Conservation (phyloP, 1,139 yeast genomes). For the Blastobotrys buckinghamii region DNA sequence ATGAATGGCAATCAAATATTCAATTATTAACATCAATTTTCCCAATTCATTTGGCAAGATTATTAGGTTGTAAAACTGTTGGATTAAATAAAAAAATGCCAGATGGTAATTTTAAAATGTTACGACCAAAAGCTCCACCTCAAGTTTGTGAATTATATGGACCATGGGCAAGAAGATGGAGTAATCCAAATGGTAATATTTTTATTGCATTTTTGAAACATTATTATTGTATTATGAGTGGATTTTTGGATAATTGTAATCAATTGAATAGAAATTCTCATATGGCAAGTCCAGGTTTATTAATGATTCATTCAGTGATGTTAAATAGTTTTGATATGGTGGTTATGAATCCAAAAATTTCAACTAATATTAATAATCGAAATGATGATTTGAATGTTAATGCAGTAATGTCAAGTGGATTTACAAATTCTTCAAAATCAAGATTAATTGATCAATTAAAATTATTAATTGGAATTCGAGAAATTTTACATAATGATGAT, state of each 20-base stretch:
- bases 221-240: slow-evolving; percentile 38
- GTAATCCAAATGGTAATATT: slow-evolving; percentile 45
- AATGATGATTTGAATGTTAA: slow-evolving; percentile 32
- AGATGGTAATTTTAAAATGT: slow-evolving; percentile 5
- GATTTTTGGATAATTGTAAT: slow-evolving; percentile 22
- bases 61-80: slow-evolving; percentile 22
- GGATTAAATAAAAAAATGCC: slow-evolving; percentile 5
- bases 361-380: slow-evolving; percentile 10
- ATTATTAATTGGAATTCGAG: slow-evolving; percentile 31
- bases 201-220: slow-evolving; percentile 74
- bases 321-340: slow-evolving; percentile 31
- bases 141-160: slow-evolving; percentile 49
- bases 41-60: slow-evolving; percentile 25
- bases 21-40: slow-evolving; percentile 17
- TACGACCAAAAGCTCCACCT: slow-evolving; percentile 14
- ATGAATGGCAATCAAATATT: slow-evolving; percentile 22
- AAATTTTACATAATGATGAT: slow-evolving; percentile 34
- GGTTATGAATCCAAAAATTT: slow-evolving; percentile 17
- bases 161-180: slow-evolving; percentile 65
- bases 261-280: slow-evolving; percentile 24
- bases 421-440: slow-evolving; percentile 22
- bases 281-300: slow-evolving; percentile 34
- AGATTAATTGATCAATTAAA: slow-evolving; percentile 35
- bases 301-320: slow-evolving; percentile 31
- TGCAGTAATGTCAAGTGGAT: slow-evolving; percentile 24